These are phyloP conservation scores for Gentiana macrophylla DNA, from an alignment of 257 asterid genomes.

Conservation along the genomic window DNA sequence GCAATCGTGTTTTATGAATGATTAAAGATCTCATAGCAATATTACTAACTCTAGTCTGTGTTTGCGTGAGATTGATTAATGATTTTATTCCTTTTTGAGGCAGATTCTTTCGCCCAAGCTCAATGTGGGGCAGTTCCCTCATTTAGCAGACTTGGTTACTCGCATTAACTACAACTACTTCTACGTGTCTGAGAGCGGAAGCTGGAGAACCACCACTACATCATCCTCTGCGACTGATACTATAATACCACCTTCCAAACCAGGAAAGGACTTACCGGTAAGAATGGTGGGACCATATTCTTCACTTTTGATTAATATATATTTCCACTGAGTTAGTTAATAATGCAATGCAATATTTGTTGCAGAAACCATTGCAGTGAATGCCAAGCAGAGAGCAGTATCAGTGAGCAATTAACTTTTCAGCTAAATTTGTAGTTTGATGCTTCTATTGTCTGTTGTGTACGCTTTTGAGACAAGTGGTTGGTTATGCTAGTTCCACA, in stretches of 20 bases:
- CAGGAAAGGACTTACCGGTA: constrained; percentile 20
- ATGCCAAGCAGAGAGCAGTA: not conserved
- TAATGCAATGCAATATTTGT: not conserved
- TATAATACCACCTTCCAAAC: constrained; percentile 19
- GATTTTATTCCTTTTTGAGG: constrained; percentile 12
- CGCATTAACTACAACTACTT: constrained; percentile 79
- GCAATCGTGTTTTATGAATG: not conserved
- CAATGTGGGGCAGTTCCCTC: constrained; percentile 95
- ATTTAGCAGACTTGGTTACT: constrained; percentile 85
- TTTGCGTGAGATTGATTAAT: not conserved
- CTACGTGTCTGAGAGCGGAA: constrained; percentile 86
- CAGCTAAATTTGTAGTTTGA: too few species aligned
- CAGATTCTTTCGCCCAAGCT: constrained; percentile 94
- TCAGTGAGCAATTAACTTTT: not conserved
- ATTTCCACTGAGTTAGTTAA: too few species aligned
- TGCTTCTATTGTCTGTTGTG: too few species aligned
- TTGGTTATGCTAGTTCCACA: too few species aligned
- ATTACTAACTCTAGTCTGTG: not conserved
- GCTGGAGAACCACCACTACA: constrained; percentile 22
- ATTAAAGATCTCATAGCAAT: too few species aligned
- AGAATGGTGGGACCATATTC: not conserved
- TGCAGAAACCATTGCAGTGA: constrained; percentile 6
- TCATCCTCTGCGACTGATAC: constrained; percentile 35
- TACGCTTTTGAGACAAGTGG: too few species aligned
- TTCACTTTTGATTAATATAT: too few species aligned